Percentiles rank a stretch among this genome's conserved stretches.
Evolutionary conservation across 2,329 filamentous ascomycete genomes (phyloP).

Genomic region (Aspergillus brasiliensis): DNA sequence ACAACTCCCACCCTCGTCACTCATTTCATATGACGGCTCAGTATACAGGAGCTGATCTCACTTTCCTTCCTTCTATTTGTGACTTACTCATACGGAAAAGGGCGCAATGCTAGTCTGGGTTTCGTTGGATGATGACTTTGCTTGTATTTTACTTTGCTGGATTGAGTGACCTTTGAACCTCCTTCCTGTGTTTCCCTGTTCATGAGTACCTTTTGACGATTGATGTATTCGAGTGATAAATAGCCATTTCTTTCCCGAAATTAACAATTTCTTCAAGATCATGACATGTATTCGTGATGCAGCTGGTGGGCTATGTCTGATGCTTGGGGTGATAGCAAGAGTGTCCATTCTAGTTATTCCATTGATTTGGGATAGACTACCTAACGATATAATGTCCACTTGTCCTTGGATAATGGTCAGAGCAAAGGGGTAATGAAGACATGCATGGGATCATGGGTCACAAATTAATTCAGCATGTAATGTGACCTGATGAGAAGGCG

Average conservation of each 20-base stretch:
- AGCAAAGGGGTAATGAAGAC: no score
- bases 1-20: not conserved
- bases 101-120: not conserved
- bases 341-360: no score
- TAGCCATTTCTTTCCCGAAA: not conserved
- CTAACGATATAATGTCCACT: no score
- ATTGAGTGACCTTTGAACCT: not conserved
- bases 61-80: not conserved
- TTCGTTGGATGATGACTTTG: not conserved
- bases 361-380: no score
- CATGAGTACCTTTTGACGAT: slow-evolving; percentile 8
- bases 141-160: not conserved
- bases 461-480: no score
- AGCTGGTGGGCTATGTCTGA: no score
- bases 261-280: not conserved
- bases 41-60: not conserved
- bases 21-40: not conserved
- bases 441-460: no score
- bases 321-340: no score
- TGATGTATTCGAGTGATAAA: slow-evolving; percentile 14
- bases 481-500: no score
- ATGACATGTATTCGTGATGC: not conserved
- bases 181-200: not conserved
- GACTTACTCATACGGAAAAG: not conserved
- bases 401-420: no score